Base-by-base conservation (phyloP, 2,329 filamentous ascomycete genomes). In the Tothia fuscella region DNA sequence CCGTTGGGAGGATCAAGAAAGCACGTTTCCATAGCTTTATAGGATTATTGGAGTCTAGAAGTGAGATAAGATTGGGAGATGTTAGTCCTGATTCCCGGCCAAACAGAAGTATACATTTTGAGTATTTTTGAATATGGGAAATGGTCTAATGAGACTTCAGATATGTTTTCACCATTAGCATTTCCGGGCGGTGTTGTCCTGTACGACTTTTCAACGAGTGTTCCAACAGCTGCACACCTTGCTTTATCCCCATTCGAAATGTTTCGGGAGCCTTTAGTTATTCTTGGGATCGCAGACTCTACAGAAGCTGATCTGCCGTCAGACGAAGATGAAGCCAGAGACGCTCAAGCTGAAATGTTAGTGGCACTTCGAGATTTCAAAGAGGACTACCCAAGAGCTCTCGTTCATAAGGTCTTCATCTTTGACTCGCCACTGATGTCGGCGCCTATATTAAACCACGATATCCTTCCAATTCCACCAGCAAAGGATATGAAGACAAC, bases 81-180 rank as follows among this genome's bases (percentile, higher is more conserved):
- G 78, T 94, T 61, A 91, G 75, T 59, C 78, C 86, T 55, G 85
- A 94, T 73, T 71, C 76, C 58, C 76, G 84, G 51, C 82, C 86
- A 43, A 83, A 93, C 61, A 79, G 83, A 70, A 93, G 86, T 89
- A 79, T 60, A 75, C 29, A 32, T 42, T 22, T 39, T 14, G 36
- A 45, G 37, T 38, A 47, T 55, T 43, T 53, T 56, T 53, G 47
- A 49, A 38, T 33, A 19, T 33, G 28, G 25, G 4, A 17, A 13
- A 22, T 14, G 10, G n/a, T 48, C 57, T 60, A 49, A 60, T 54
- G 48, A 51, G 53, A n/a, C 28, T 46, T 41, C 59, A 94, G 87
- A 86, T 62, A 88, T 91, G 79, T 95, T 96, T 63, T 93, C 86
- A 45, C 89, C 89, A 30, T 67, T 91, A 53, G 84, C 82, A 12